These are phyloP conservation scores for Podaxis sp. DNA, from an alignment of 768 basidiomycete species.

Conservation along the genomic window DNA sequence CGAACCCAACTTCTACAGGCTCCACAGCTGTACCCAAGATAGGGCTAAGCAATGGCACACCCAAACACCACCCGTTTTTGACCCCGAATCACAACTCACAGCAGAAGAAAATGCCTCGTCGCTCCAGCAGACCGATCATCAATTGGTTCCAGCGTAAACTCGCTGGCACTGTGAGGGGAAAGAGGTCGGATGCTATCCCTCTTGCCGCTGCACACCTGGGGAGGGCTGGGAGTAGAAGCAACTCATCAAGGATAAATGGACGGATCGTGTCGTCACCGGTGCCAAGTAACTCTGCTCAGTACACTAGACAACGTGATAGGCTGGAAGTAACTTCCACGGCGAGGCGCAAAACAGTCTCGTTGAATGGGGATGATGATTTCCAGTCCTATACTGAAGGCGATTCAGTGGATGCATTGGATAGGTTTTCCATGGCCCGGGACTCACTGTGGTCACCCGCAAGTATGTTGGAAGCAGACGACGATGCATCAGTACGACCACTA, in stretches of 20 bases:
- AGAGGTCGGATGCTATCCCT: constrained; percentile 43
- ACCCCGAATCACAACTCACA: constrained; percentile 33
- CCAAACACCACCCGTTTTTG: constrained; percentile 15
- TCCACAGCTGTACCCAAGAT: not conserved
- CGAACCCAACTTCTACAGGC: not conserved
- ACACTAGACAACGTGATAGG: constrained; percentile 30
- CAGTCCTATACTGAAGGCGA: constrained; percentile 35
- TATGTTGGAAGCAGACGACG: constrained; percentile 85
- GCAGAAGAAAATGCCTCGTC: constrained; percentile 62
- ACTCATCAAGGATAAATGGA: constrained; percentile 33
- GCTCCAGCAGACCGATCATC: constrained; percentile 82
- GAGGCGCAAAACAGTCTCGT: constrained; percentile 59
- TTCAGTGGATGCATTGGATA: constrained; percentile 44
- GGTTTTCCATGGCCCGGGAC: constrained; percentile 64
- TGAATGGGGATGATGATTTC: constrained; percentile 57
- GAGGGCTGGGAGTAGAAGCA: constrained; percentile 29
- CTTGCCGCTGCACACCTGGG: constrained; percentile 30
- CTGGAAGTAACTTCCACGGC: constrained; percentile 30
- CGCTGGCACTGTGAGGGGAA: constrained; percentile 60
- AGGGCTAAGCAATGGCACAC: constrained; percentile 3
- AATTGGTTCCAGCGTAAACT: constrained; percentile 91
- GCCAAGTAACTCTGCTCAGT: constrained; percentile 25
- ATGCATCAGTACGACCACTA: constrained; percentile 87
- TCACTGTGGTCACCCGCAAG: constrained; percentile 81
- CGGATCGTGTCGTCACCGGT: constrained; percentile 45